Evolutionary conservation across 192 early-diverging fungal species (phyloP).

Genomic region (Lunasporangiospora selenospora): DNA sequence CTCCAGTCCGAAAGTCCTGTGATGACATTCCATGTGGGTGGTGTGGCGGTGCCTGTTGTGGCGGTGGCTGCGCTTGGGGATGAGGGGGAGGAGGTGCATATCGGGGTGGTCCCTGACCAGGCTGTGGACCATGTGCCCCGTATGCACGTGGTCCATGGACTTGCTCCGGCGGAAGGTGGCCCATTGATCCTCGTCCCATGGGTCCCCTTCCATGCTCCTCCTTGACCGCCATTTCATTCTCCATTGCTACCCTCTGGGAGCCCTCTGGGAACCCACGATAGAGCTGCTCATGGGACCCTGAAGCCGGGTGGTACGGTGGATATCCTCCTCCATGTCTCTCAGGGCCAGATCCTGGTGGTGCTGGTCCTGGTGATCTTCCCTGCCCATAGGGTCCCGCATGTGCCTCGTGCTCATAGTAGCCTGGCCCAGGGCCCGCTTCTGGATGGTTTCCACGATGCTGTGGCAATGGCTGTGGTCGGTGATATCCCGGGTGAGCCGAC

Average conservation of each 20-base stretch:
- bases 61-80: not conserved
- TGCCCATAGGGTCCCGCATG: no score
- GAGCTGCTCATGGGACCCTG: conserved; percentile 10
- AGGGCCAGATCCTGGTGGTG: conserved; percentile 1
- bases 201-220: conserved; percentile 16
- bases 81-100: not conserved
- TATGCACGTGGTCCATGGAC: no score
- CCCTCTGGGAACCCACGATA: conserved; percentile 15
- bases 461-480: not conserved
- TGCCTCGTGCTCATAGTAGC: conserved; percentile 26
- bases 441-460: conserved; percentile 14
- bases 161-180: conserved; percentile 18
- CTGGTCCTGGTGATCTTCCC: no score
- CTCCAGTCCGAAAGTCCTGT: no score
- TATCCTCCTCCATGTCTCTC: conserved; percentile 8
- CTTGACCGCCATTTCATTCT: not conserved
- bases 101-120: not conserved
- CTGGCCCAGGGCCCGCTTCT: conserved; percentile 1
- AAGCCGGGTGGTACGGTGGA: not conserved
- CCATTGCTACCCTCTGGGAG: no score
- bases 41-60: not conserved
- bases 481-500: not conserved
- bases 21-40: conserved; percentile 2
- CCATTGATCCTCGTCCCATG: conserved; percentile 16
- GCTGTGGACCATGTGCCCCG: conserved; percentile 1